Evolutionary conservation across 768 basidiomycete species (phyloP), one percentile per base, ranked within the genome.

Genomic region (Tulasnella sp.): DNA sequence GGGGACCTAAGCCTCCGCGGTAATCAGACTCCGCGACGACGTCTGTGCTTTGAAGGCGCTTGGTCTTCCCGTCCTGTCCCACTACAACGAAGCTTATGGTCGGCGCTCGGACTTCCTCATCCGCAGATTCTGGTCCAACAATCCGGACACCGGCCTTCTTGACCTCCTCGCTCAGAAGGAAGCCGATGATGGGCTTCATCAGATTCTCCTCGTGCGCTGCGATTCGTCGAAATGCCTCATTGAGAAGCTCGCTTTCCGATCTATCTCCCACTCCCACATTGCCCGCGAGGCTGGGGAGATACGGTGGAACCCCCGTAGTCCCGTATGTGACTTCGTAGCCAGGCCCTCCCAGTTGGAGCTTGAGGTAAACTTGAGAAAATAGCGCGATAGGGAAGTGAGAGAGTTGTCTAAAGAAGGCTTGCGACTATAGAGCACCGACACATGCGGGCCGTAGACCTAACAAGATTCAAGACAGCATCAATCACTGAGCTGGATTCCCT

Each of bases 371-470:
- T 81, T 82, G 75, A 94, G 88, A 87, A 95, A 94, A 86, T 94
- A 92, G 85, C 95, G 93, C 24, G 88, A 89, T 77, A 95, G 86
- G 0, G 92, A 88, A 18, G 88, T 83, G 42, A 94, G 86, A 0
- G 92, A 92, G 11, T 85, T 80, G 58, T 87, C 79, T n/a, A 93
- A 88, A 0, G 88, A 86, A 8, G 87, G 41, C 1, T 86, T 79
- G 44, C 91, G 91, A 40, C 91, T 88, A 84, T 93, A 94, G 41
- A 94, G 86, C 0, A 87, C 91, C 0, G 93, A 91, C n/a, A 90
- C 88, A 83, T 95, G 94, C 0, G 92, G 91, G 1, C 93, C 94
- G 80, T 94, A 95, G 1, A 95, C 88, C 93, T 94, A 72, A 24
- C 34, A n/a, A 50, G 9, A 77, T 11, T 20, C 18, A 31, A 31